Conservation (phyloP, 192 early-diverging fungal genomes). For the Coemansia sp. region DNA sequence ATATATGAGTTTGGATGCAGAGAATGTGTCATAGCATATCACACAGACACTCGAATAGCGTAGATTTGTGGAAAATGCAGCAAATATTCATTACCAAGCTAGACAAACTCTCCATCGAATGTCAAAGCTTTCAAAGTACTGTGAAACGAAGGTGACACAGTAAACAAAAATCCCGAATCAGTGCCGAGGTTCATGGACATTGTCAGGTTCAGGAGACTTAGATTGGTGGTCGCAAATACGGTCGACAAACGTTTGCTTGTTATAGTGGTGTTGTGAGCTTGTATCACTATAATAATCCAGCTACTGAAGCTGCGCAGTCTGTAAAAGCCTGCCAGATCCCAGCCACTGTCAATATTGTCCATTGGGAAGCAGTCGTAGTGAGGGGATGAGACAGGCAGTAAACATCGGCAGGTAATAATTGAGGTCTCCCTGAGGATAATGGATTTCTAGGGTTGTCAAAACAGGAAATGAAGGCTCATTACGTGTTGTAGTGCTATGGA, state of each 20-base stretch:
- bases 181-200: background rate
- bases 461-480: background rate
- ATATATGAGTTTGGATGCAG: background rate
- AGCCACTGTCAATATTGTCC: background rate
- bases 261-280: background rate
- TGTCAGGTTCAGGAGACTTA: background rate
- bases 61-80: background rate
- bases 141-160: background rate
- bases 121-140: background rate
- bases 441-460: slow-evolving; percentile 5
- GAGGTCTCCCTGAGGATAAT: background rate
- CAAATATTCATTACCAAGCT: background rate
- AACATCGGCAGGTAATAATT: slow-evolving; percentile 1
- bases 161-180: background rate
- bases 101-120: background rate
- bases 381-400: background rate
- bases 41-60: background rate
- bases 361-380: slow-evolving; percentile 10
- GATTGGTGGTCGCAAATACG: background rate
- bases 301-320: slow-evolving; percentile 1
- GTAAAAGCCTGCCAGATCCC: background rate
- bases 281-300: background rate
- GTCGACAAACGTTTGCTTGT: background rate
- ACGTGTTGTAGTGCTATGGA: background rate
- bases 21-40: background rate